These are phyloP conservation scores for Postia placenta DNA, from an alignment of 768 basidiomycete species.

Conservation along the genomic window DNA sequence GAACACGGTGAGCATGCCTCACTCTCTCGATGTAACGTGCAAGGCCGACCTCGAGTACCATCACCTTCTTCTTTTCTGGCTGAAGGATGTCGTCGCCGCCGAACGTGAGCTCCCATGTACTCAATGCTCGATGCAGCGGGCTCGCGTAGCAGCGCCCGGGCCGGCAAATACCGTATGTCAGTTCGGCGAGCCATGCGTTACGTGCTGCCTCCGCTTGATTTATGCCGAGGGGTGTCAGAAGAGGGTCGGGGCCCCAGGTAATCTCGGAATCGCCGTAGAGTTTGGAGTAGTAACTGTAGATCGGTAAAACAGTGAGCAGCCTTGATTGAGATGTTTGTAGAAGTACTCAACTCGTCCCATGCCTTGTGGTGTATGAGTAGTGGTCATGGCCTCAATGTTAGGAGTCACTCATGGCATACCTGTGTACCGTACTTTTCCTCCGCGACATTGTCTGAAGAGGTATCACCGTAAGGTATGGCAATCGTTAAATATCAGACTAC, in stretches of 20 bases:
- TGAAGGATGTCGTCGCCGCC: neutral
- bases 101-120: slow-evolving; percentile 5
- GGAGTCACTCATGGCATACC: slow-evolving; percentile 20
- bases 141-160: slow-evolving; percentile 54
- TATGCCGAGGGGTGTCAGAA: slow-evolving; percentile 53
- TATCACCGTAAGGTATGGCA: neutral
- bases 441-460: slow-evolving; percentile 56
- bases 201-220: slow-evolving; percentile 45
- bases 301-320: neutral
- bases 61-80: neutral
- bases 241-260: slow-evolving; percentile 71
- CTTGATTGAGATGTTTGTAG: neutral
- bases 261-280: slow-evolving; percentile 59
- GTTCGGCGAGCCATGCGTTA: slow-evolving; percentile 39
- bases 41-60: slow-evolving; percentile 19
- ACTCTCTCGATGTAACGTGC: no score
- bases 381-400: no score
- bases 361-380: slow-evolving; percentile 27
- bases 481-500: slow-evolving; percentile 22
- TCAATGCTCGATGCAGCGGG: slow-evolving; percentile 3
- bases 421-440: slow-evolving; percentile 48
- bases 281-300: slow-evolving; percentile 53
- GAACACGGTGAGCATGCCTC: neutral
- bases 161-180: slow-evolving; percentile 31
- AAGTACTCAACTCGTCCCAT: slow-evolving; percentile 50